phyloP scores from a whole-genome alignment of 345 rosid genomes.

The Clarkia xantiana region DNA sequence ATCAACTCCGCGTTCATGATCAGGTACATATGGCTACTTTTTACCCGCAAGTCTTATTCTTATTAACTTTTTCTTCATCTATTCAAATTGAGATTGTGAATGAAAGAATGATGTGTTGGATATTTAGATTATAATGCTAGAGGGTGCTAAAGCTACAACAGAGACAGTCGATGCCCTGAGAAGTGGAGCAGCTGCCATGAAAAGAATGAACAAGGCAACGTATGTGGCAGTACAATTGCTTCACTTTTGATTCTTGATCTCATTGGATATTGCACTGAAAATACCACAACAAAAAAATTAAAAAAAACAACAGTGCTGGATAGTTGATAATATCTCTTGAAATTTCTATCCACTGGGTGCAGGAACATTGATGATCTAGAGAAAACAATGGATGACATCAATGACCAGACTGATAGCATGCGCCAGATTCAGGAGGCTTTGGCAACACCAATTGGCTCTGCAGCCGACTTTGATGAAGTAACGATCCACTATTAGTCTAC shows the following conservation, averaged over 20 bases:
- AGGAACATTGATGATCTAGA: conserved; percentile 36
- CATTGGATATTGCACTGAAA: neutral
- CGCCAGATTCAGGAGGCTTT: conserved; percentile 38
- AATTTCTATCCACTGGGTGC: neutral
- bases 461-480: conserved; percentile 35
- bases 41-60: neutral
- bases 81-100: neutral
- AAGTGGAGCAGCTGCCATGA: conserved; percentile 36
- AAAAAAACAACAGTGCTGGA: no score
- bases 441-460: conserved; percentile 25
- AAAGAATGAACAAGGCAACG: conserved; percentile 38
- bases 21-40: conserved; percentile 13
- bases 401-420: conserved; percentile 38
- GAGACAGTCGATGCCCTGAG: conserved; percentile 40
- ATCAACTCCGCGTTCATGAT: conserved; percentile 31
- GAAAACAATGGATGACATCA: conserved; percentile 35
- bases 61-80: neutral
- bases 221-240: conserved; percentile 8
- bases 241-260: neutral
- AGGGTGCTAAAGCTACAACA: conserved; percentile 37
- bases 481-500: neutral
- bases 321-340: no score
- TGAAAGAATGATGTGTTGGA: neutral
- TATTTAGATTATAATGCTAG: conserved; percentile 29
- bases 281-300: no score